Conservation (phyloP, 2,329 filamentous ascomycete species). For the Ceratocystis alfenasii region DNA sequence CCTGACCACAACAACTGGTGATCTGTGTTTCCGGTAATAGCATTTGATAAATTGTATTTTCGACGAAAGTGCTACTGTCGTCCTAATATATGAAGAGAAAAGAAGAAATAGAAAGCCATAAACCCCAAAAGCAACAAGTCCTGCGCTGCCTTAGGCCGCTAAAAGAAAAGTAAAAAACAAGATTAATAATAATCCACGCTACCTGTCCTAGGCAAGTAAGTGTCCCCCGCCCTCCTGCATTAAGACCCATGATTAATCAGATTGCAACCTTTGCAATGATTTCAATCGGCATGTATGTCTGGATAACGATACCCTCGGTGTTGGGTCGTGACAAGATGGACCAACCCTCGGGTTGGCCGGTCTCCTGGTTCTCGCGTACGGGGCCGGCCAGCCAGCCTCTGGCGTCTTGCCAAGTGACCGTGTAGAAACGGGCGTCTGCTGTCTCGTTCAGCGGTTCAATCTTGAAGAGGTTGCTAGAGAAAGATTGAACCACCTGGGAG, state of each 20-base stretch:
- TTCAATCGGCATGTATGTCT: conserved; percentile 14
- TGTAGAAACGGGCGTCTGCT: neutral
- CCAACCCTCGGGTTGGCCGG: conserved; percentile 4
- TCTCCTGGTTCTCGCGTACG: neutral
- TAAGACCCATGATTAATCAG: neutral
- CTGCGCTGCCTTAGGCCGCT: conserved; percentile 6
- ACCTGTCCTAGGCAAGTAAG: neutral
- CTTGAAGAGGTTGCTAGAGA: conserved; percentile 5
- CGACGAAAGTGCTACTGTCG: neutral
- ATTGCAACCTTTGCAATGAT: conserved; percentile 18
- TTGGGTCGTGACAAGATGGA: conserved; percentile 2
- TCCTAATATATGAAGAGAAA: conserved; percentile 1
- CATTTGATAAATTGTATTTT: neutral
- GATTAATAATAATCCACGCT: neutral
- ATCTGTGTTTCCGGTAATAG: neutral
- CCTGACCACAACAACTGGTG: neutral
- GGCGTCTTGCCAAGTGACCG: conserved; percentile 6
- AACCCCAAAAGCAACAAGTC: neutral
- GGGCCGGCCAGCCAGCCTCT: conserved; percentile 19
- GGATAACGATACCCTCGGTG: neutral
- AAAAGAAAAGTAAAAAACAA: conserved; percentile 1
- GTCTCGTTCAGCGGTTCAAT: conserved; percentile 2
- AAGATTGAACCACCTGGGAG: neutral
- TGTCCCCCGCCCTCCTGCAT: neutral
- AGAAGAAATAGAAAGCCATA: neutral